Conservation (phyloP, 139 green algal species). For the Dunaliella primolecta region DNA sequence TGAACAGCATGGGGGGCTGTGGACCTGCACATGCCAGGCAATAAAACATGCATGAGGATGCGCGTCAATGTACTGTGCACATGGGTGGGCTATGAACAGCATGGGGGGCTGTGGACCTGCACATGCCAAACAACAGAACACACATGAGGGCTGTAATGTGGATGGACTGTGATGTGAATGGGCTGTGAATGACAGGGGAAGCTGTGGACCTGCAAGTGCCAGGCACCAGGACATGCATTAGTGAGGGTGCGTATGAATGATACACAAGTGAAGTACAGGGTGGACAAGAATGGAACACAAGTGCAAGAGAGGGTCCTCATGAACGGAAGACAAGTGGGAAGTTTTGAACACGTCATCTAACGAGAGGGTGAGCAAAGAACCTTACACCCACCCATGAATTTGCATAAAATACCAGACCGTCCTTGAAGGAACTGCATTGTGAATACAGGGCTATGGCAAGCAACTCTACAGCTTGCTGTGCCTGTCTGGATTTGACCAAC, state of each 20-base stretch:
- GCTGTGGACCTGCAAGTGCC: neutral
- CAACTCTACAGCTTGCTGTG: too few relatives aligned
- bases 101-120: neutral
- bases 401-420: too few relatives aligned
- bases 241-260: neutral
- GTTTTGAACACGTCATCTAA: too few relatives aligned
- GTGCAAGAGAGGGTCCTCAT: neutral
- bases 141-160: neutral
- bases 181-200: conserved; percentile 54
- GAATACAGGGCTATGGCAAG: too few relatives aligned
- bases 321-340: too few relatives aligned
- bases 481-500: too few relatives aligned
- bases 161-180: too few relatives aligned
- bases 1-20: conserved; percentile 35
- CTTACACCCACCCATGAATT: too few relatives aligned
- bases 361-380: too few relatives aligned
- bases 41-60: neutral
- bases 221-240: neutral
- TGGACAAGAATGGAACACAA: neutral
- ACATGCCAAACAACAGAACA: neutral
- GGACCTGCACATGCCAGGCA: neutral
- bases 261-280: neutral
- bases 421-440: too few relatives aligned
- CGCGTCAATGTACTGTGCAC: neutral
- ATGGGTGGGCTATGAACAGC: conserved; percentile 69